Conservation (phyloP, 2,329 filamentous ascomycete genomes). For the Aaosphaeria arxii region DNA sequence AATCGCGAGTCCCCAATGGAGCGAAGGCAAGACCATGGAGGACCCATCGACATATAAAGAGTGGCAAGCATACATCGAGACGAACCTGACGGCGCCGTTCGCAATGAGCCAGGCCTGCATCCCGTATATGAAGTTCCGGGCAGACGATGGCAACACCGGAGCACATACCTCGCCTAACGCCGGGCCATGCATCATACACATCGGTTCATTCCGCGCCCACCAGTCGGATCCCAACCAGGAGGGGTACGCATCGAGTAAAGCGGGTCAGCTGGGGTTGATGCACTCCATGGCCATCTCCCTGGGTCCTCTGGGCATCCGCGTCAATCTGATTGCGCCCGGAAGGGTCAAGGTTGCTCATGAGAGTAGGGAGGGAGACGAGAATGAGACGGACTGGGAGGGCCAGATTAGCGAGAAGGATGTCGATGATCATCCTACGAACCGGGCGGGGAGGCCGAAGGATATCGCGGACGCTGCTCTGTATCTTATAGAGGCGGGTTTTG, state of each 20-base stretch:
- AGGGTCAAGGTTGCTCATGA: conserved; percentile 49
- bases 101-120: conserved; percentile 47
- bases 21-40: conserved; percentile 46
- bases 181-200: conserved; percentile 47
- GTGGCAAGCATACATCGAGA: conserved; percentile 48
- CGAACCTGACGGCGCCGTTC: conserved; percentile 48
- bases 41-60: conserved; percentile 41
- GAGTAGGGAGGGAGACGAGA: conserved; percentile 44
- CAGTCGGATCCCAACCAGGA: conserved; percentile 49
- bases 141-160: conserved; percentile 20
- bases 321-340: conserved; percentile 49
- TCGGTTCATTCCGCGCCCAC: conserved; percentile 47
- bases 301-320: conserved; percentile 42
- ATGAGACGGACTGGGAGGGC: conserved; percentile 37
- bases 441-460: conserved; percentile 46
- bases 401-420: conserved; percentile 40
- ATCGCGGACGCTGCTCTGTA: conserved; percentile 45
- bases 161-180: conserved; percentile 27
- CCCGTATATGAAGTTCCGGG: conserved; percentile 44
- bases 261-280: conserved; percentile 50
- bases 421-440: conserved; percentile 42
- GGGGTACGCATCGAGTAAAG: conserved; percentile 52
- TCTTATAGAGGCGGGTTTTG: conserved; percentile 38
- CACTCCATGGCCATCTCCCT: conserved; percentile 51
- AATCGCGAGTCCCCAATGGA: conserved; percentile 41